Evolutionary conservation across 208 protist genomes (phyloP).

Genomic region (Leishmania tarentolae): DNA sequence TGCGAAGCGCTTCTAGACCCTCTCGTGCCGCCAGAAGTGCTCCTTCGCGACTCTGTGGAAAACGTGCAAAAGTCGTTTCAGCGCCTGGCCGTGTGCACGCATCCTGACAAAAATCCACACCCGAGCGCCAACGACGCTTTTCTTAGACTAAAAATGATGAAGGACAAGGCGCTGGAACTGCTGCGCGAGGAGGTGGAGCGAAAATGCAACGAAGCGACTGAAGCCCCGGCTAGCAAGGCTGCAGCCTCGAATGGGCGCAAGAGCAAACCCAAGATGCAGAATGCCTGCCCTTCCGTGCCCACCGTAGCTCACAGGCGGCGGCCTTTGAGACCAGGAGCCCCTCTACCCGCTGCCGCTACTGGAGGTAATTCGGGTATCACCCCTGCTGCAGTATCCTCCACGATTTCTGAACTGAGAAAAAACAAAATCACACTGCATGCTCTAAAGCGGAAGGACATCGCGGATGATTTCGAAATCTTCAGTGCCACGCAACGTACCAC

Average conservation of each 20-base stretch:
- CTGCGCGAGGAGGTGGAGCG: constrained; percentile 15
- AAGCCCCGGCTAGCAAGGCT: background rate
- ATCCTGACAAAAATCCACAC: constrained; percentile 89
- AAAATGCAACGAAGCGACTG: background rate
- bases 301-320: background rate
- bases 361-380: constrained; percentile 1
- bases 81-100: constrained; percentile 72
- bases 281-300: background rate
- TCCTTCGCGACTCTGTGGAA: constrained; percentile 40
- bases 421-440: constrained; percentile 81
- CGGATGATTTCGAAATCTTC: constrained; percentile 72
- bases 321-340: background rate
- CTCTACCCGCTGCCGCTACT: background rate
- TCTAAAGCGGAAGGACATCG: constrained; percentile 75
- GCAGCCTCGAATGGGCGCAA: background rate
- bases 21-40: constrained; percentile 48
- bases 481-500: constrained; percentile 35
- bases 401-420: constrained; percentile 29
- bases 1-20: constrained; percentile 84
- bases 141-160: constrained; percentile 57
- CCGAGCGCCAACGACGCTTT: constrained; percentile 76
- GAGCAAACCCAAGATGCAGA: constrained; percentile 1
- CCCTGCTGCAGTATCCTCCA: constrained; percentile 3
- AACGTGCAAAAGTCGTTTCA: constrained; percentile 75
- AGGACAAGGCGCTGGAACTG: constrained; percentile 47